Percentiles rank a stretch among this genome's conserved stretches.
Evolutionary conservation across 2,329 filamentous ascomycete species (phyloP).

Genomic region (Coniochaeta sp.): DNA sequence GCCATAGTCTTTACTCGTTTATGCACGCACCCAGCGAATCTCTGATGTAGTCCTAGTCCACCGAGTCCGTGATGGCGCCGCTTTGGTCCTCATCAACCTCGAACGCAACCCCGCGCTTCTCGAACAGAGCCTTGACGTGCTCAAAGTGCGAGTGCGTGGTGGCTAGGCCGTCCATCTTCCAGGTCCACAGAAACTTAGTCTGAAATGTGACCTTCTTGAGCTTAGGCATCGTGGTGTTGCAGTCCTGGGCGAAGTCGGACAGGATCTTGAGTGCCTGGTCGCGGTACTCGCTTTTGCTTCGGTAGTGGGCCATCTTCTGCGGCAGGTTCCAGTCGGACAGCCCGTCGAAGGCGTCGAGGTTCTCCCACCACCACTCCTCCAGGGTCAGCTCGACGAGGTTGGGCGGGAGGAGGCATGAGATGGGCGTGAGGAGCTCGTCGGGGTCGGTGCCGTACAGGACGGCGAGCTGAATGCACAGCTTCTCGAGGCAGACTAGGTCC

Average conservation of each 20-base stretch:
- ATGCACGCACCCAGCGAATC: neutral
- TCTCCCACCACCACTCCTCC: constrained; percentile 20
- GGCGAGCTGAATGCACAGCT: constrained; percentile 15
- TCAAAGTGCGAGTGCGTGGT: constrained; percentile 5
- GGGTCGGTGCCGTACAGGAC: constrained; percentile 12
- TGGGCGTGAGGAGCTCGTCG: constrained; percentile 5
- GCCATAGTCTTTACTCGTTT: too few relatives aligned
- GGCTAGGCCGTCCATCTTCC: constrained; percentile 9
- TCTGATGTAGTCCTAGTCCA: neutral
- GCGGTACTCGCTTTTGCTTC: constrained; percentile 11
- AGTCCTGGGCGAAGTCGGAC: constrained; percentile 10
- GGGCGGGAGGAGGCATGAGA: constrained; percentile 15
- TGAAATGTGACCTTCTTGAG: constrained; percentile 14
- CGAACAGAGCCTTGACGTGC: constrained; percentile 5
- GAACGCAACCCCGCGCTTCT: constrained; percentile 13
- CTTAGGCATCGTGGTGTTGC: constrained; percentile 6
- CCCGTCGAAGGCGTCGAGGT: constrained; percentile 7
- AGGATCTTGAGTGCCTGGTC: constrained; percentile 11
- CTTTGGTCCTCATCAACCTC: constrained; percentile 11
- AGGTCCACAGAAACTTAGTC: constrained; percentile 16
- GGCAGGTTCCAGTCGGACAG: constrained; percentile 9
- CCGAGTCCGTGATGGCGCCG: neutral
- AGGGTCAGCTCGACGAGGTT: constrained; percentile 16
- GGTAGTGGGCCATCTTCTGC: constrained; percentile 12
- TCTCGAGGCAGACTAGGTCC: constrained; percentile 10